Conservation (phyloP, 106 monocot genomes). For the Dendrobium officinale region DNA sequence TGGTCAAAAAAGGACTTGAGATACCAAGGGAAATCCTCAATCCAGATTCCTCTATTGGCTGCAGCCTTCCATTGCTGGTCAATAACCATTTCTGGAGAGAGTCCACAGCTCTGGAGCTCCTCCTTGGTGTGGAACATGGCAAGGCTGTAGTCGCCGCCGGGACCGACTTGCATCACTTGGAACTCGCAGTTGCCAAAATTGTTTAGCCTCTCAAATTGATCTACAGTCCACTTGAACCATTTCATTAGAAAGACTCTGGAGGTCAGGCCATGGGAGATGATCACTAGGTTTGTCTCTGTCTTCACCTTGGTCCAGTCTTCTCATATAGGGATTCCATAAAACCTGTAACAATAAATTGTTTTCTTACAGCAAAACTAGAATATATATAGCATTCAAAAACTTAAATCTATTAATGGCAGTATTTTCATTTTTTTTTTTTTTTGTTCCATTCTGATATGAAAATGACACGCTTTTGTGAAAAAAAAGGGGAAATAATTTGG, state of each 20-base stretch:
- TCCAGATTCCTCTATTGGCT: slow-evolving; percentile 25
- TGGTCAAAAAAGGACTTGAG: slow-evolving; percentile 46
- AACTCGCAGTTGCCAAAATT: slow-evolving; percentile 83
- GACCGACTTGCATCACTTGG: slow-evolving; percentile 83
- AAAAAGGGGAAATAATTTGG: too few relatives aligned
- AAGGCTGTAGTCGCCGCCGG: slow-evolving; percentile 77
- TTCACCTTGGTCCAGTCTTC: slow-evolving; percentile 55
- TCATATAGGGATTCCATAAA: slow-evolving; percentile 92
- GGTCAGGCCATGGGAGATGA: slow-evolving; percentile 80
- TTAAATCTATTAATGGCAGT: too few relatives aligned
- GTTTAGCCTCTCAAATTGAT: slow-evolving; percentile 84
- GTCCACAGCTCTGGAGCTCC: slow-evolving; percentile 79
- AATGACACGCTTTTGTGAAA: too few relatives aligned
- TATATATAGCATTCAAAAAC: neutral
- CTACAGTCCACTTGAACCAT: slow-evolving; percentile 99
- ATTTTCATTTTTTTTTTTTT: too few relatives aligned
- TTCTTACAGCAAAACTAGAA: neutral
- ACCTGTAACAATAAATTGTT: slow-evolving; percentile 28
- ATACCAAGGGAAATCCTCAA: slow-evolving; percentile 39
- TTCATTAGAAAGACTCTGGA: slow-evolving; percentile 96
- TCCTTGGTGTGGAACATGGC: slow-evolving; percentile 61
- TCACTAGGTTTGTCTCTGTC: slow-evolving; percentile 71
- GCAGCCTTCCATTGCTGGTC: slow-evolving; percentile 78
- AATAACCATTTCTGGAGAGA: slow-evolving; percentile 79
- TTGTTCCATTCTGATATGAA: too few relatives aligned